These are phyloP conservation scores for Podaxis rugospora DNA, from an alignment of 768 basidiomycete species.

Conservation along the genomic window DNA sequence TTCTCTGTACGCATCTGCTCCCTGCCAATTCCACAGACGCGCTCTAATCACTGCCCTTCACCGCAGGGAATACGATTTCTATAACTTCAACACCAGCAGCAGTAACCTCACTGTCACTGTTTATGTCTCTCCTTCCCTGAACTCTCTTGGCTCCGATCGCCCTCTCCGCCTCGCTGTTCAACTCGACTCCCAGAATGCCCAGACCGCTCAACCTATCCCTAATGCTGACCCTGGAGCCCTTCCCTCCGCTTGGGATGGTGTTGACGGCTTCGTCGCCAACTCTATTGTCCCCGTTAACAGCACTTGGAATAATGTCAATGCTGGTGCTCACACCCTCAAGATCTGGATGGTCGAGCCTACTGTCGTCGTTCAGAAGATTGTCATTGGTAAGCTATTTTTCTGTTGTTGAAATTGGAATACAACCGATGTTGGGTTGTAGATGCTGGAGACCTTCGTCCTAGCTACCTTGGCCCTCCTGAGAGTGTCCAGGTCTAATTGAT, in stretches of 20 bases:
- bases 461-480: slow-evolving; percentile 65
- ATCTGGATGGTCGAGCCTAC: slow-evolving; percentile 56
- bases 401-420: background rate
- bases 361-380: slow-evolving; percentile 57
- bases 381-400: slow-evolving; percentile 40
- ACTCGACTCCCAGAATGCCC: slow-evolving; percentile 39
- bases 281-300: slow-evolving; percentile 38
- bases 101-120: slow-evolving; percentile 46
- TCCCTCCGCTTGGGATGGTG: slow-evolving; percentile 42
- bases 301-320: slow-evolving; percentile 32
- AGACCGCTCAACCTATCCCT: slow-evolving; percentile 44
- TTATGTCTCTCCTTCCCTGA: slow-evolving; percentile 48
- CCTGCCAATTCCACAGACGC: background rate
- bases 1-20: slow-evolving; percentile 36
- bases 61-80: slow-evolving; percentile 61
- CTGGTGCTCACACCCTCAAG: slow-evolving; percentile 61
- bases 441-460: slow-evolving; percentile 48
- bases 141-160: slow-evolving; percentile 42
- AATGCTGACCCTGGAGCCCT: slow-evolving; percentile 37
- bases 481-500: slow-evolving; percentile 29
- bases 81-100: slow-evolving; percentile 46
- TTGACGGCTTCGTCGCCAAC: slow-evolving; percentile 52
- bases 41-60: background rate
- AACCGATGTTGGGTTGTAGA: slow-evolving; percentile 29
- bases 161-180: slow-evolving; percentile 50